phyloP scores from a whole-genome alignment of 441 rosid species.

The Omphalea diandra region DNA sequence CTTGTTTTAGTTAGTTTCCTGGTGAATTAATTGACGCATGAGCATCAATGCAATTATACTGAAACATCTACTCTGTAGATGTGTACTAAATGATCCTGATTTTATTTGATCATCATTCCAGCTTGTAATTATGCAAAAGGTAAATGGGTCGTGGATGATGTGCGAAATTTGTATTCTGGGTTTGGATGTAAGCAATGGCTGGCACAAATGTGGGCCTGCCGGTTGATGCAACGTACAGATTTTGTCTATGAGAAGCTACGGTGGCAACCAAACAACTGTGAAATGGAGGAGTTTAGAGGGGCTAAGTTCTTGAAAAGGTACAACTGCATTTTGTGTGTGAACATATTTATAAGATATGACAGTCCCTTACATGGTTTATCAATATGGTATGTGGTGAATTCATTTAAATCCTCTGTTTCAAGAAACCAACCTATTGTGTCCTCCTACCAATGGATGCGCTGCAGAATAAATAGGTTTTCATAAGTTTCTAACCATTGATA shows the following conservation, averaged over 20 bases:
- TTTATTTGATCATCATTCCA: conserved; percentile 25
- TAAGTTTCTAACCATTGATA: neutral
- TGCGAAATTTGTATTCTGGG: conserved; percentile 76
- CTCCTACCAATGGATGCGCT: neutral
- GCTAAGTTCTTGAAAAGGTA: conserved; percentile 75
- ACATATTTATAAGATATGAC: neutral
- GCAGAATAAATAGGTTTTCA: neutral
- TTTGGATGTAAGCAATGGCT: conserved; percentile 84
- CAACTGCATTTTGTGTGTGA: conserved; percentile 11
- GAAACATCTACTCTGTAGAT: neutral
- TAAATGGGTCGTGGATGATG: conserved; percentile 83
- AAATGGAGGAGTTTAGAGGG: conserved; percentile 77
- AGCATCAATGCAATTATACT: neutral
- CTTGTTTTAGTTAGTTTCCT: neutral
- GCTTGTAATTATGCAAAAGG: conserved; percentile 84
- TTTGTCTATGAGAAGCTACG: conserved; percentile 73
- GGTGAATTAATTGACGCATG: neutral
- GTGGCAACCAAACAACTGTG: conserved; percentile 86
- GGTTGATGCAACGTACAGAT: conserved; percentile 81
- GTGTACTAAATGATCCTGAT: neutral
- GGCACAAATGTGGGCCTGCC: conserved; percentile 90
- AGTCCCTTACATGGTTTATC: neutral
- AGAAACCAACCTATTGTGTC: neutral
- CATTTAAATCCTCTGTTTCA: neutral
- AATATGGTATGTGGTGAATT: conserved; percentile 4